phyloP scores from a whole-genome alignment of 257 asterid genomes.

The Solanum chiquidenum region DNA sequence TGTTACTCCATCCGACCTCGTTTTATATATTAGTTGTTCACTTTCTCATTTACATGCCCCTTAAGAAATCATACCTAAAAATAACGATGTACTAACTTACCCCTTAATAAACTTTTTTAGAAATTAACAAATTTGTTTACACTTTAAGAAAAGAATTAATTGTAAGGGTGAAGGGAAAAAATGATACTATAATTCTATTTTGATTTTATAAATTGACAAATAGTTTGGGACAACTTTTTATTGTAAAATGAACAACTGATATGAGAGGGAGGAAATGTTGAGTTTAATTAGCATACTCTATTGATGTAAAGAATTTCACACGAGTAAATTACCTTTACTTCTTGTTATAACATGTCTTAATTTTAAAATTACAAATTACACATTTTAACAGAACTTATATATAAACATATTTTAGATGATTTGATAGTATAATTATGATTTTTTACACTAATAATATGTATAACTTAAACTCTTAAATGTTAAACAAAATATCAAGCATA shows the following conservation, averaged over 20 bases:
- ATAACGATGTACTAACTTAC: background rate
- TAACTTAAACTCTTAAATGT: background rate
- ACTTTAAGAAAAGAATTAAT: too few relatives aligned
- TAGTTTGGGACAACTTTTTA: too few relatives aligned
- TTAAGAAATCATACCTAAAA: too few relatives aligned
- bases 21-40: too few relatives aligned
- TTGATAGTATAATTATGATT: background rate
- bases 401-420: background rate
- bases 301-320: background rate
- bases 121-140: background rate
- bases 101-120: background rate
- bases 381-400: background rate
- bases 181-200: too few relatives aligned
- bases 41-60: background rate
- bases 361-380: background rate
- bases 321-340: background rate
- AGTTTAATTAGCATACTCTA: background rate
- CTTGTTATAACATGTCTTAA: background rate
- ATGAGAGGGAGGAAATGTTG: background rate
- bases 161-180: too few relatives aligned
- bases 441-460: background rate
- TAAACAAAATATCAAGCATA: background rate
- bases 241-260: too few relatives aligned
- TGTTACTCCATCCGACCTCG: background rate
- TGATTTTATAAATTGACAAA: too few relatives aligned